Base-by-base conservation (phyloP, 2,329 filamentous ascomycete species). In the Xylaria sp. region DNA sequence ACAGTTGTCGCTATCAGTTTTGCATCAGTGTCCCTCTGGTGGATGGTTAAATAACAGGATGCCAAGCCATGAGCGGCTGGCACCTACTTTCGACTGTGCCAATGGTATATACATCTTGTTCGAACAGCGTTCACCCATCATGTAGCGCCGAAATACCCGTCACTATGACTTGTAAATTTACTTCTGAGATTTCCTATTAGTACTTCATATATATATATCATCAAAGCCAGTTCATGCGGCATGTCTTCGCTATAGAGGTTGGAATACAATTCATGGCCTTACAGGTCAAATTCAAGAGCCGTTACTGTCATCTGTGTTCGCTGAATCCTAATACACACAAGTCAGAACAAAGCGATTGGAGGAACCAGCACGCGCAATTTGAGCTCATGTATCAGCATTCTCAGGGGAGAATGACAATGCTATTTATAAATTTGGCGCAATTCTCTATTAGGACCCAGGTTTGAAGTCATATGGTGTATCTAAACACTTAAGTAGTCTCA, bases 1-100 rank as follows among this genome's bases (percentile, higher is more conserved):
- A 74, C 72, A 2, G 57, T 69, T 42, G 35, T 69, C 17, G 47
- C 67, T 8, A 53, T 73, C 19, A 55, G 57, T 14, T 50, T 65
- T n/a, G 66, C 67, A 6, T 64, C 65, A 8, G 54, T 25, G 3
- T 66, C 67, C 2, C 63, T 67, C 6, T 51, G 68, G 42, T 71
- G 67, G 64, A 71, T 72, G 69, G 53, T 63, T 21, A 62, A 49
- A 40, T 67, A 60, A 64, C 6, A 19, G 23, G 33, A 15, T 14
- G 17, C 7, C 25, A 5, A 17, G 12, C 5, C 9, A 28, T 31
- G 35, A 28, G 31, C 23, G 37, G 17, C 38, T 14, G 31, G 35
- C 33, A n/a, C 25, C n/a, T n/a, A n/a, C n/a, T n/a, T 7, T 31
- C 6, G 3, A 50, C 21, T 2, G 17, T 15, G 38, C 33, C 49